A percentile compares a stretch with the other conserved stretches of the same genome.
Conservation (phyloP, 495 filamentous ascomycete genomes). For the Hypoxylon intermedium region DNA sequence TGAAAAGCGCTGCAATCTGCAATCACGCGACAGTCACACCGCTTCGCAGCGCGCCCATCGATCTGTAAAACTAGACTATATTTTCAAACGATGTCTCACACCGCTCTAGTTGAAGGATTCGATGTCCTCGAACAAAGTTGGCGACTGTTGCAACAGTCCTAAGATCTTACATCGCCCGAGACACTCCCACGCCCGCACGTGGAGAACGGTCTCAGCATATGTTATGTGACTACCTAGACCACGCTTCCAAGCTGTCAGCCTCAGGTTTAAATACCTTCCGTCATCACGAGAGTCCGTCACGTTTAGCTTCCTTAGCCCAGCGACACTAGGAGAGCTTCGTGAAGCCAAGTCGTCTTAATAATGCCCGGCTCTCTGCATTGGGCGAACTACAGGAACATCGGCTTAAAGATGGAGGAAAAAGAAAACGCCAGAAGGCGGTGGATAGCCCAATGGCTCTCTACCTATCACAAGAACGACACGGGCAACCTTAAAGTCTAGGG, state of each 20-base stretch:
- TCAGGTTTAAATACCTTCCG: slow-evolving; percentile 18
- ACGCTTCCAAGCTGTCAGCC: slow-evolving; percentile 15
- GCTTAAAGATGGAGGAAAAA: slow-evolving; percentile 20
- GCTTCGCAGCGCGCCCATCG: slow-evolving; percentile 24
- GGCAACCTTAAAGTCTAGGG: slow-evolving; percentile 17
- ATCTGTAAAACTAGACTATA: not conserved
- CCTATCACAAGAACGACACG: slow-evolving; percentile 26
- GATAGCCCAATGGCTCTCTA: slow-evolving; percentile 12
- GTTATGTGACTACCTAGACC: slow-evolving; percentile 3
- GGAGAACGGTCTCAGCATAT: slow-evolving; percentile 8
- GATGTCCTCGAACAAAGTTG: slow-evolving; percentile 9
- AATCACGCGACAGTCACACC: slow-evolving; percentile 25
- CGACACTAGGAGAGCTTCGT: slow-evolving; percentile 14
- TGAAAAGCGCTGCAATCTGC: slow-evolving; percentile 5
- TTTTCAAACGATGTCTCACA: slow-evolving; percentile 16
- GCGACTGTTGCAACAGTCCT: slow-evolving; percentile 5
- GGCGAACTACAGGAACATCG: slow-evolving; percentile 27
- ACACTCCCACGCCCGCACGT: slow-evolving; percentile 4
- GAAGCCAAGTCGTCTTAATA: slow-evolving; percentile 17
- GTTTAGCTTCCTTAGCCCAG: slow-evolving; percentile 24
- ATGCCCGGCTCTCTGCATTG: slow-evolving; percentile 18
- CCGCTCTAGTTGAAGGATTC: slow-evolving; percentile 17
- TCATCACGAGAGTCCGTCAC: slow-evolving; percentile 29
- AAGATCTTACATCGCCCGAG: slow-evolving; percentile 11
- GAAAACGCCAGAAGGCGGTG: slow-evolving; percentile 33